Evolutionary conservation across 2,329 filamentous ascomycete species (phyloP).

Genomic region (Fusarium sp.): DNA sequence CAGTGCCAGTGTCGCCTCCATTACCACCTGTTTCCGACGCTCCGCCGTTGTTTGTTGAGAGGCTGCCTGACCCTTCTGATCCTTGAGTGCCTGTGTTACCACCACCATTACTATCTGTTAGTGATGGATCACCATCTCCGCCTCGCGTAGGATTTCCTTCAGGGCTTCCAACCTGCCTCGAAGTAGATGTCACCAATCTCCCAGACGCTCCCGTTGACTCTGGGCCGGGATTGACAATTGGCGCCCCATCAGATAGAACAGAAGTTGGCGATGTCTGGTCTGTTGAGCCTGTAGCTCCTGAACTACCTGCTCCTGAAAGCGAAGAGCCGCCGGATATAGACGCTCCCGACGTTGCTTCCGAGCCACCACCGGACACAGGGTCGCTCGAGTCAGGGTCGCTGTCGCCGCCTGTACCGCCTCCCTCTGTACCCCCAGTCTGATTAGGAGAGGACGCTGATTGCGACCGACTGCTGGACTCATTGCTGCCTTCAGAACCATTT

Average conservation of each 20-base stretch:
- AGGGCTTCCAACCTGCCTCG: not conserved
- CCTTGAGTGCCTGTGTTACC: not conserved
- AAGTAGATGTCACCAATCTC: not conserved
- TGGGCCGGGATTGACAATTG: not conserved
- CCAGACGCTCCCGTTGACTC: not conserved
- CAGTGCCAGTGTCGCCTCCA: not conserved
- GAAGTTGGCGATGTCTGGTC: not conserved
- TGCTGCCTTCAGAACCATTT: not conserved
- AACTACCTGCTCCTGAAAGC: not conserved
- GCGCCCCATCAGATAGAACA: not conserved
- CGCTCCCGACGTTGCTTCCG: not conserved
- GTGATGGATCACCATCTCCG: not conserved
- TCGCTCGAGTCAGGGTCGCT: not conserved
- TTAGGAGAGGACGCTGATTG: not conserved
- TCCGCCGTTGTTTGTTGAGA: not conserved
- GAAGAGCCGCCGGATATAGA: not conserved
- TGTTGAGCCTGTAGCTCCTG: not conserved
- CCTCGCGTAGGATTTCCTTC: not conserved
- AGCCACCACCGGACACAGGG: not conserved
- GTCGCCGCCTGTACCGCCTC: not conserved
- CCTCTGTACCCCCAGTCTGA: not conserved
- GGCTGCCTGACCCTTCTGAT: not conserved
- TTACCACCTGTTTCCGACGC: not conserved
- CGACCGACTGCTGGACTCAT: not conserved
- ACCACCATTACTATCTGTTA: not conserved